Conservation (phyloP, 306 rosid species). For the Biancaea sappan region DNA sequence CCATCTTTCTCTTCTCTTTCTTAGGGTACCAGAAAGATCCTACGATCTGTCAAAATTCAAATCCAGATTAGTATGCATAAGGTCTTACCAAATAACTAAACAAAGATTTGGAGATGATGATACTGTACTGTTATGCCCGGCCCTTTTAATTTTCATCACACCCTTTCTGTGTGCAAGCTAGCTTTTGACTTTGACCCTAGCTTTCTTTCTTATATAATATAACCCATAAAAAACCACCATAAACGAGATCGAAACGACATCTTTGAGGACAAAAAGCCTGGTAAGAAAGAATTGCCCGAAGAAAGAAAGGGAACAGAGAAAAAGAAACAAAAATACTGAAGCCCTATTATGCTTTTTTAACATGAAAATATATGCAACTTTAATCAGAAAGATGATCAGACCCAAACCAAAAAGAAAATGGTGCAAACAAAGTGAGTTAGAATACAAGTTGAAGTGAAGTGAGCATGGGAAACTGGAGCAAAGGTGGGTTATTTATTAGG, state of each 20-base stretch:
- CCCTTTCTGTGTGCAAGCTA: background rate
- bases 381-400: slow-evolving; percentile 11
- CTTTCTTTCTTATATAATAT: slow-evolving; percentile 25
- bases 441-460: slow-evolving; percentile 9
- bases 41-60: too few species aligned
- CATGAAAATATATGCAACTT: slow-evolving; percentile 23
- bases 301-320: too few species aligned
- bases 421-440: background rate
- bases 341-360: background rate
- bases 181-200: background rate
- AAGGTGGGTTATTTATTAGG: background rate
- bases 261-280: slow-evolving; percentile 15
- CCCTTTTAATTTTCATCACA: background rate
- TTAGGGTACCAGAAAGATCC: too few species aligned
- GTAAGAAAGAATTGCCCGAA: background rate
- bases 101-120: too few species aligned
- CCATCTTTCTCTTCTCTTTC: too few species aligned
- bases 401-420: background rate
- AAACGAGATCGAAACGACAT: background rate
- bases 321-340: too few species aligned
- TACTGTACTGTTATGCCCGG: too few species aligned
- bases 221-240: background rate
- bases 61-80: too few species aligned
- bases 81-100: too few species aligned
- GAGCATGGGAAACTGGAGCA: slow-evolving; percentile 15